Percentiles rank a stretch among this genome's conserved stretches.
These are phyloP conservation scores for Diplodia sapinea DNA, from an alignment of 2,329 filamentous ascomycete species.

Conservation along the genomic window DNA sequence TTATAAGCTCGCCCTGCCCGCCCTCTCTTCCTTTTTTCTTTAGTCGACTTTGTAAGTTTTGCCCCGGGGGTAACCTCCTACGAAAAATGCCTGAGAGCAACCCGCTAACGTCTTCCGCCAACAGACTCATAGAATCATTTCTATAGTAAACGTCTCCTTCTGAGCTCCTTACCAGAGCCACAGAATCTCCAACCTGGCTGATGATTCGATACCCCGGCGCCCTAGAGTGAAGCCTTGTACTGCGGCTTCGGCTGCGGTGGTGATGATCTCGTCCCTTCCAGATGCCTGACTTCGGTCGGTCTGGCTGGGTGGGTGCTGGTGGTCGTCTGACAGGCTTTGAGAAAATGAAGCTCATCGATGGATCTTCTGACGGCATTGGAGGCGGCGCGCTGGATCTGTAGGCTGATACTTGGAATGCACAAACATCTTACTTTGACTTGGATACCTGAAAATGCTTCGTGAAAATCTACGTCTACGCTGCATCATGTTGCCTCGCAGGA, in stretches of 20 bases:
- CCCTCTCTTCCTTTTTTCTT: slow-evolving; percentile 8
- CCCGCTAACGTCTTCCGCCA: not conserved
- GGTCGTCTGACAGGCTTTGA: slow-evolving; percentile 78
- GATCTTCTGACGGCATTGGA: not conserved
- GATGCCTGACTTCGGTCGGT: slow-evolving; percentile 76
- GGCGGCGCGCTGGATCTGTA: not conserved
- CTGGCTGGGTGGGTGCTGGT: slow-evolving; percentile 78
- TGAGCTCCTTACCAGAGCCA: slow-evolving; percentile 92
- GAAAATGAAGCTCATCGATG: slow-evolving; percentile 4
- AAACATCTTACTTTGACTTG: not conserved
- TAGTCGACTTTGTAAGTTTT: slow-evolving; percentile 27
- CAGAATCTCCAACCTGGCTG: slow-evolving; percentile 89
- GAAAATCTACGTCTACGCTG: slow-evolving; percentile 11
- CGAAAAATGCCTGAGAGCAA: not conserved
- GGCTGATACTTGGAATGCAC: not conserved
- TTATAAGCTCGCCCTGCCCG: slow-evolving; percentile 1
- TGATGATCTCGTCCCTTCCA: slow-evolving; percentile 90
- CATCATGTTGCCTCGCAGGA: not conserved
- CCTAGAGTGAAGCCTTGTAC: slow-evolving; percentile 81
- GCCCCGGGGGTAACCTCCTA: not conserved
- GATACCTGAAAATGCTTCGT: not conserved
- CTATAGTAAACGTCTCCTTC: slow-evolving; percentile 95
- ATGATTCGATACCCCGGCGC: slow-evolving; percentile 81
- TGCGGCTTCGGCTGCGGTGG: slow-evolving; percentile 80
- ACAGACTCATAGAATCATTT: slow-evolving; percentile 78